phyloP scores from a whole-genome alignment of 75 land plant species.

The Sequoia sempervirens region DNA sequence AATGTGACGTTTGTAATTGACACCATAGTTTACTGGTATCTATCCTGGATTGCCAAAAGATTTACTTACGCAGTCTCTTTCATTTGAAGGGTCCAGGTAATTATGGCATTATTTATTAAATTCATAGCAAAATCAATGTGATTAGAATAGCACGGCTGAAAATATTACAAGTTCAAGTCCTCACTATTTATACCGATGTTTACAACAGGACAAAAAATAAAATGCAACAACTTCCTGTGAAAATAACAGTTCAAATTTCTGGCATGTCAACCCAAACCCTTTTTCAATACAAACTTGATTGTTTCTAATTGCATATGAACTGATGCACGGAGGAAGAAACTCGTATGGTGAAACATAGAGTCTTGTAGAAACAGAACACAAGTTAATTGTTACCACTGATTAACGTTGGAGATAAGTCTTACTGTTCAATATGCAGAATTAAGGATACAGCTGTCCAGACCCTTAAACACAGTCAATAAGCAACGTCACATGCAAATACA shows the following conservation, averaged over 20 bases:
- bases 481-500: neutral
- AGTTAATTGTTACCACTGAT: neutral
- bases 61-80: too few relatives aligned
- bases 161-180: too few relatives aligned
- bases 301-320: too few relatives aligned
- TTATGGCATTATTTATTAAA: too few relatives aligned
- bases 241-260: neutral
- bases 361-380: too few relatives aligned
- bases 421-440: neutral
- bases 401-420: neutral
- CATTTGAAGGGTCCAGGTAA: too few relatives aligned
- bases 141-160: too few relatives aligned
- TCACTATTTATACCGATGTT: neutral
- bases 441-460: neutral
- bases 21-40: too few relatives aligned
- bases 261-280: neutral
- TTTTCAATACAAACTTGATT: neutral
- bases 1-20: too few relatives aligned
- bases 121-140: too few relatives aligned
- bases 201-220: neutral
- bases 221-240: neutral
- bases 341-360: too few relatives aligned
- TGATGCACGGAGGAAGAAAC: neutral
- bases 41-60: too few relatives aligned
- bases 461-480: neutral